phyloP scores from a whole-genome alignment of 441 rosid genomes.

The Bruguiera hainesii region DNA sequence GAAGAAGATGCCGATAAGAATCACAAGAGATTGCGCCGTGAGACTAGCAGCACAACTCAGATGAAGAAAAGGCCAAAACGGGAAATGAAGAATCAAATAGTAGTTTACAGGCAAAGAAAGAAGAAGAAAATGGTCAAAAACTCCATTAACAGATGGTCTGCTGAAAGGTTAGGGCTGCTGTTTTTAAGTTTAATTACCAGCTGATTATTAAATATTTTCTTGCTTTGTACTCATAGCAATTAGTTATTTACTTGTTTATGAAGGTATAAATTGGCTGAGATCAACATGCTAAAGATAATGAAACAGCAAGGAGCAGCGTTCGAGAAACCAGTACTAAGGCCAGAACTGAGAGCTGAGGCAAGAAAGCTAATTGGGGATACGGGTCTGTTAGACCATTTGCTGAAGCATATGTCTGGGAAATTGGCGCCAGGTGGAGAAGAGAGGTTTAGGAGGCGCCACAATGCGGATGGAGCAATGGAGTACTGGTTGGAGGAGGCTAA shows the following conservation, averaged over 20 bases:
- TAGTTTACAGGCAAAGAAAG: slow-evolving; percentile 32
- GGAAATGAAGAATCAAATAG: slow-evolving; percentile 33
- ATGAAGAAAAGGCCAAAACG: slow-evolving; percentile 27
- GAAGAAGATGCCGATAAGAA: slow-evolving; percentile 14
- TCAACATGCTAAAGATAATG: slow-evolving; percentile 78
- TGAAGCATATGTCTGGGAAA: slow-evolving; percentile 96
- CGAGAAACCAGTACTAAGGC: slow-evolving; percentile 72
- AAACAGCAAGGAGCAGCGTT: slow-evolving; percentile 74
- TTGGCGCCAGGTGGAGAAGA: slow-evolving; percentile 87
- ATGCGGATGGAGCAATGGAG: slow-evolving; percentile 96
- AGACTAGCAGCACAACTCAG: slow-evolving; percentile 18
- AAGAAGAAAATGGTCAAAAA: slow-evolving; percentile 38
- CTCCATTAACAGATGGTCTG: slow-evolving; percentile 71
- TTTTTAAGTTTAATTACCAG: too few species aligned
- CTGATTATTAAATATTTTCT: too few species aligned
- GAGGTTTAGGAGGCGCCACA: slow-evolving; percentile 87
- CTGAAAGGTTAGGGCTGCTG: slow-evolving; percentile 49
- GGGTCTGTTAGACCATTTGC: slow-evolving; percentile 85
- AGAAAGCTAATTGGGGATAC: slow-evolving; percentile 95
- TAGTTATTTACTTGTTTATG: slow-evolving; percentile 13
- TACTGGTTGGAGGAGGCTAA: slow-evolving; percentile 90
- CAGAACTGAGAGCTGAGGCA: slow-evolving; percentile 68
- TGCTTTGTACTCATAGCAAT: too few species aligned
- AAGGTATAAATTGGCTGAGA: slow-evolving; percentile 86
- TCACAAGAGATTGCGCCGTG: slow-evolving; percentile 43